These are phyloP conservation scores for Quercus lobata DNA, from an alignment of 331 rosid genomes.

Conservation along the genomic window DNA sequence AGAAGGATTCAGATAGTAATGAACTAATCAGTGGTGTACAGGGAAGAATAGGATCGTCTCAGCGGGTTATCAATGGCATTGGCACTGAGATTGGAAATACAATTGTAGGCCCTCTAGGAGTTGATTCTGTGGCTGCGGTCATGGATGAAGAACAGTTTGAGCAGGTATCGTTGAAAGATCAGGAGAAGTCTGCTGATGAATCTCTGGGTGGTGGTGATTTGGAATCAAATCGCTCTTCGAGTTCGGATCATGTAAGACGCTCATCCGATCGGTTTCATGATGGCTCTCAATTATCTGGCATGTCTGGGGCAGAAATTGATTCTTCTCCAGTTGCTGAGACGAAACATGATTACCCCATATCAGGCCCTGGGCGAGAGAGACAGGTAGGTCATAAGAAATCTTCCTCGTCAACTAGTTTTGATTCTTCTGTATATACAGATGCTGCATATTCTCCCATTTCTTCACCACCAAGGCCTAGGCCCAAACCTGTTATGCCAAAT, in stretches of 20 bases:
- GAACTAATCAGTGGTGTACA: slow-evolving; percentile 34
- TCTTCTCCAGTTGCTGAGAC: slow-evolving; percentile 41
- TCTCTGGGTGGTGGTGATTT: slow-evolving; percentile 15
- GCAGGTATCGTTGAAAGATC: slow-evolving; percentile 67
- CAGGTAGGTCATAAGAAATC: slow-evolving; percentile 43
- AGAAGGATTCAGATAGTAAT: slow-evolving; percentile 28
- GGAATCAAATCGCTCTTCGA: slow-evolving; percentile 38
- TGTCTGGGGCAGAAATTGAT: slow-evolving; percentile 32
- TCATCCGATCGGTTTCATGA: slow-evolving; percentile 44
- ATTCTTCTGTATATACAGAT: slow-evolving; percentile 40
- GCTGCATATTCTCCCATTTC: slow-evolving; percentile 44
- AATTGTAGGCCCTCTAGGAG: slow-evolving; percentile 22
- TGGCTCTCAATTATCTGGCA: slow-evolving; percentile 36
- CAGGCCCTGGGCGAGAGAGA: slow-evolving; percentile 43
- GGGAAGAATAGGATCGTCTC: slow-evolving; percentile 26
- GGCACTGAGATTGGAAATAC: slow-evolving; percentile 24
- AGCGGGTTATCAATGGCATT: slow-evolving; percentile 22
- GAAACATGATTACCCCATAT: slow-evolving; percentile 38
- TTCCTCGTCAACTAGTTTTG: slow-evolving; percentile 44
- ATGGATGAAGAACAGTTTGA: slow-evolving; percentile 57
- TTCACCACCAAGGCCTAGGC: slow-evolving; percentile 60
- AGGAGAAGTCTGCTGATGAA: slow-evolving; percentile 40
- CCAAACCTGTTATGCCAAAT: slow-evolving; percentile 53
- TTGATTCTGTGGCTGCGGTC: slow-evolving; percentile 23
- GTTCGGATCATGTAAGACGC: slow-evolving; percentile 41